phyloP scores from a whole-genome alignment of 768 basidiomycete genomes.

The Fistulinella prunicolor region DNA sequence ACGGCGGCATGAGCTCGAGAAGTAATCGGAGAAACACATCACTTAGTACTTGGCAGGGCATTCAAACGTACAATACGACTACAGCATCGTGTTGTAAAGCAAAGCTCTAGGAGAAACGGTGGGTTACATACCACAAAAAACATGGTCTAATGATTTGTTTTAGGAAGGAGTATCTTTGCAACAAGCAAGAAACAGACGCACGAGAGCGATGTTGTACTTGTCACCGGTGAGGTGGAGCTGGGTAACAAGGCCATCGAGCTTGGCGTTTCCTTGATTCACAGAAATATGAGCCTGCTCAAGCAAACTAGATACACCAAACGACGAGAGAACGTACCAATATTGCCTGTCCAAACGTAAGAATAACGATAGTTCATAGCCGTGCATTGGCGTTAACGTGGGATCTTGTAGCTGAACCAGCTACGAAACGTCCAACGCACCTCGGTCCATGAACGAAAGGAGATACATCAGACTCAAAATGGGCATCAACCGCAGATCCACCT shows the following conservation, averaged over 20 bases:
- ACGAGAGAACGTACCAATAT: conserved; percentile 50
- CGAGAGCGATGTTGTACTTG: conserved; percentile 65
- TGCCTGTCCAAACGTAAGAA: conserved; percentile 36
- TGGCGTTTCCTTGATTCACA: conserved; percentile 51
- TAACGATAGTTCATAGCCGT: background rate
- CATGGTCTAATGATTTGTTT: conserved; percentile 47
- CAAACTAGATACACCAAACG: background rate
- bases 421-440: conserved; percentile 39
- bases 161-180: background rate
- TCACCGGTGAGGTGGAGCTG: conserved; percentile 57
- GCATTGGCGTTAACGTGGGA: background rate
- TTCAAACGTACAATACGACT: conserved; percentile 46
- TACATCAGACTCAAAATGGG: conserved; percentile 59
- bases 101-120: background rate
- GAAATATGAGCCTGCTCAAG: background rate
- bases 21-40: background rate
- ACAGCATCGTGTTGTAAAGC: background rate
- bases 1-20: background rate
- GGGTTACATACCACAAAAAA: conserved; percentile 59
- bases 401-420: no score
- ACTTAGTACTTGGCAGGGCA: conserved; percentile 66
- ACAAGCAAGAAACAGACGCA: conserved; percentile 25
- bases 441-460: conserved; percentile 60
- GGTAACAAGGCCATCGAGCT: conserved; percentile 55
- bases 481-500: conserved; percentile 55